Percentiles rank a stretch among this genome's conserved stretches.
Evolutionary conservation across 257 asterid species (phyloP).

Genomic region (Capsicum pubescens): DNA sequence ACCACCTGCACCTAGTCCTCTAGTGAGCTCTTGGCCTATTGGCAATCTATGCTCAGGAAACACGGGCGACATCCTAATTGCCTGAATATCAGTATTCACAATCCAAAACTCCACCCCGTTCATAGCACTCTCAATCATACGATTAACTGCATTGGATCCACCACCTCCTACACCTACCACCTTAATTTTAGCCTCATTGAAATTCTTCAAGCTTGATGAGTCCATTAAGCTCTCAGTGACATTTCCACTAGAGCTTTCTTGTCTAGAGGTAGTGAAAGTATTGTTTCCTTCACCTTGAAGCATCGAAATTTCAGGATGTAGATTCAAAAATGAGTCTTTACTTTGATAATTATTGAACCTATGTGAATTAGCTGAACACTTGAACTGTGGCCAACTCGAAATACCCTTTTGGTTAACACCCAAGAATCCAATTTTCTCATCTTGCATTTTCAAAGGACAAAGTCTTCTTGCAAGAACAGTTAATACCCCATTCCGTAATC

Average conservation of each 20-base stretch:
- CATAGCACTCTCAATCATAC: constrained; percentile 90
- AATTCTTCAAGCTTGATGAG: constrained; percentile 49
- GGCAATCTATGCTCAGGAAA: constrained; percentile 75
- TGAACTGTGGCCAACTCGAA: constrained; percentile 45
- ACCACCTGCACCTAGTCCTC: constrained; percentile 99
- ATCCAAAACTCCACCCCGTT: constrained; percentile 98
- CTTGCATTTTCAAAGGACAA: constrained; percentile 53
- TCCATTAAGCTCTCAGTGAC: constrained; percentile 64
- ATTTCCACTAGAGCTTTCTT: constrained; percentile 54
- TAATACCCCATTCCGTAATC: constrained; percentile 51
- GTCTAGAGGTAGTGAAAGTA: constrained; percentile 50
- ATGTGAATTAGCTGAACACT: constrained; percentile 59
- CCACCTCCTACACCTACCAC: constrained; percentile 99
- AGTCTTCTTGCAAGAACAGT: constrained; percentile 52
- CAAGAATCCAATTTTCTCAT: constrained; percentile 51
- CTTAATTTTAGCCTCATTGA: constrained; percentile 86
- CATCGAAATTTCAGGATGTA: constrained; percentile 83
- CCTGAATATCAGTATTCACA: constrained; percentile 92
- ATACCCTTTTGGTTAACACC: constrained; percentile 45
- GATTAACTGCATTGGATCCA: constrained; percentile 95
- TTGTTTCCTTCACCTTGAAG: constrained; percentile 72
- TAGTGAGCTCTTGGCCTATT: constrained; percentile 86
- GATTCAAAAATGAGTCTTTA: constrained; percentile 76
- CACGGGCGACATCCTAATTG: constrained; percentile 86
- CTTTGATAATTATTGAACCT: constrained; percentile 55